phyloP scores from a whole-genome alignment of 768 basidiomycete species.

The Lentinula sp. region DNA sequence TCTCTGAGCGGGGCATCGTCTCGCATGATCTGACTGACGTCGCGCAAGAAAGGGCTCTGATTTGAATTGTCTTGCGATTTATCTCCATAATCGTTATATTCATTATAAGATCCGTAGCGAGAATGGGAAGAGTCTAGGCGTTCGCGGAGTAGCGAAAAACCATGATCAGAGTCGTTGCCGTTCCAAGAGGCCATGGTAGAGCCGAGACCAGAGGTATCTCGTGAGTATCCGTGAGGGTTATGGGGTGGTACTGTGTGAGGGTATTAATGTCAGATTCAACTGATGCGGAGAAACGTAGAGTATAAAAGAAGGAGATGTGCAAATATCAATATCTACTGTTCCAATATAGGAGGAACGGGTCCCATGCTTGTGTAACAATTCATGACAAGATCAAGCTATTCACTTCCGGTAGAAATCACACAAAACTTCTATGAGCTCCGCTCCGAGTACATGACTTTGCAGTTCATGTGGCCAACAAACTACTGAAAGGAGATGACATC shows the following conservation, averaged over 20 bases:
- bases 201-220: conserved; percentile 7
- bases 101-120: not conserved
- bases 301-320: not conserved
- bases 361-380: not conserved
- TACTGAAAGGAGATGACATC: not conserved
- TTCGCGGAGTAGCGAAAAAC: conserved; percentile 38
- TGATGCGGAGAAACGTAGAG: not conserved
- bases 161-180: conserved; percentile 21
- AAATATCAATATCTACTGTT: not conserved
- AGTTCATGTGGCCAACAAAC: not conserved
- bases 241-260: not conserved
- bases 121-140: conserved; percentile 41
- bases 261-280: not conserved
- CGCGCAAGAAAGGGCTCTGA: conserved; percentile 81
- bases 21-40: conserved; percentile 71
- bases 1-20: conserved; percentile 72
- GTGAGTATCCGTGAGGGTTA: conserved; percentile 3
- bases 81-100: conserved; percentile 1
- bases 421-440: not conserved
- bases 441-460: not conserved
- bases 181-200: conserved; percentile 55
- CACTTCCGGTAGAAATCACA: not conserved
- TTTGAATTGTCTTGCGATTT: conserved; percentile 53
- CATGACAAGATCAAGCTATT: not conserved
- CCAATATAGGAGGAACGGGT: not conserved